Conservation (phyloP, 2,329 filamentous ascomycete genomes). For the Penicillium corylophilum region DNA sequence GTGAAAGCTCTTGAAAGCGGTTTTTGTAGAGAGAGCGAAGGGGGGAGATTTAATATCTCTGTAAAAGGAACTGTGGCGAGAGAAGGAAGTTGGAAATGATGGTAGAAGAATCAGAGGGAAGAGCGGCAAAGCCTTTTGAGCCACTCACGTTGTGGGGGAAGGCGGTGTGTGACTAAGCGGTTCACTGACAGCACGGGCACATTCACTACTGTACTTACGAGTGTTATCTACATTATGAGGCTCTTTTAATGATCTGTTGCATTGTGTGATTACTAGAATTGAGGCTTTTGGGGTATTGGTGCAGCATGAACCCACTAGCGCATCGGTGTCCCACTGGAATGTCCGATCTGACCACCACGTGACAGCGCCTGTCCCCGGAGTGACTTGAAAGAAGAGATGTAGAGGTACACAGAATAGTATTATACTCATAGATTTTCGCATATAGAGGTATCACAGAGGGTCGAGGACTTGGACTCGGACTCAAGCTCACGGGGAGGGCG, state of each 20-base stretch:
- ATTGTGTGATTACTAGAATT: constrained; percentile 6
- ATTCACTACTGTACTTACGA: no score
- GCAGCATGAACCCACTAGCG: constrained; percentile 7
- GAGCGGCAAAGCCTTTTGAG: constrained; percentile 39
- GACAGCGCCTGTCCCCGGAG: neutral
- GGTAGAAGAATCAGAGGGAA: constrained; percentile 30
- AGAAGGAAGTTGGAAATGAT: constrained; percentile 21
- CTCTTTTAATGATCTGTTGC: neutral
- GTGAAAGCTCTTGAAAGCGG: constrained; percentile 47
- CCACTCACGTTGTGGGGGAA: constrained; percentile 33
- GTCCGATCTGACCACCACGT: neutral
- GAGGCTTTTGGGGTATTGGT: constrained; percentile 11
- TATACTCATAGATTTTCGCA: constrained; percentile 5
- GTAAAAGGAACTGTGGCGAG: constrained; percentile 22
- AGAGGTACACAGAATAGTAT: constrained; percentile 1
- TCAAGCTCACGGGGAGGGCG: constrained; percentile 40
- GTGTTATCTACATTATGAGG: neutral
- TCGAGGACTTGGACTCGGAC: constrained; percentile 34
- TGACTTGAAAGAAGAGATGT: neutral
- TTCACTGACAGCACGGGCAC: neutral
- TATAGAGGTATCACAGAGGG: constrained; percentile 10
- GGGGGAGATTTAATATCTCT: constrained; percentile 37
- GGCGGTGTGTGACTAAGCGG: constrained; percentile 36
- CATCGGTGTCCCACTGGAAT: neutral
- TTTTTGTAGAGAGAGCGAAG: constrained; percentile 30